Percentiles rank a stretch among this genome's conserved stretches.
Evolutionary conservation across 768 basidiomycete genomes (phyloP).

Genomic region (Leccinum broughii): DNA sequence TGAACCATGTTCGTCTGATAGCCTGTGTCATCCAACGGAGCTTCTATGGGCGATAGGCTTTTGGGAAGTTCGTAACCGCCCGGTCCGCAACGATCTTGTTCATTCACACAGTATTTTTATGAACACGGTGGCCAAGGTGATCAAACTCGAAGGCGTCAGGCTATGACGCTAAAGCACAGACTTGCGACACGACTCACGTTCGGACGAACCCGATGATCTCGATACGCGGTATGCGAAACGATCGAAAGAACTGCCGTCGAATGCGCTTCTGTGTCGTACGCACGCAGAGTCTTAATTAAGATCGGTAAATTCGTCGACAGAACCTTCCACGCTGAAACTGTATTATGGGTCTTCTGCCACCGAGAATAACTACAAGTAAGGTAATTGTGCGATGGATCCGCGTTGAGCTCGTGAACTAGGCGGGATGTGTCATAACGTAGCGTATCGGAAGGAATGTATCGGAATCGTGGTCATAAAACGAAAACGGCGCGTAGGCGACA

Average conservation of each 20-base stretch:
- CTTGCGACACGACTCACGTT: background rate
- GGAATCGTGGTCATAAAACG: conserved; percentile 6
- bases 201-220: background rate
- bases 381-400: conserved; percentile 17
- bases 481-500: background rate
- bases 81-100: background rate
- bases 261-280: background rate
- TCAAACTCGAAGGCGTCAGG: background rate
- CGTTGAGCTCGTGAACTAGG: conserved; percentile 4
- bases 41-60: background rate
- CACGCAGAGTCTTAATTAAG: background rate
- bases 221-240: background rate
- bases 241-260: background rate
- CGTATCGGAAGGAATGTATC: conserved; percentile 1
- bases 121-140: background rate
- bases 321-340: conserved; percentile 5
- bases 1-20: background rate
- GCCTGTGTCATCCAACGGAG: background rate
- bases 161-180: background rate
- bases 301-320: background rate
- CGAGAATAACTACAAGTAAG: conserved; percentile 25
- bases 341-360: conserved; percentile 20
- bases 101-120: background rate
- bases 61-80: background rate
- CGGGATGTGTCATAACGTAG: background rate